Conservation (phyloP, 345 rosid genomes). For the Eutrema yunnanense region DNA sequence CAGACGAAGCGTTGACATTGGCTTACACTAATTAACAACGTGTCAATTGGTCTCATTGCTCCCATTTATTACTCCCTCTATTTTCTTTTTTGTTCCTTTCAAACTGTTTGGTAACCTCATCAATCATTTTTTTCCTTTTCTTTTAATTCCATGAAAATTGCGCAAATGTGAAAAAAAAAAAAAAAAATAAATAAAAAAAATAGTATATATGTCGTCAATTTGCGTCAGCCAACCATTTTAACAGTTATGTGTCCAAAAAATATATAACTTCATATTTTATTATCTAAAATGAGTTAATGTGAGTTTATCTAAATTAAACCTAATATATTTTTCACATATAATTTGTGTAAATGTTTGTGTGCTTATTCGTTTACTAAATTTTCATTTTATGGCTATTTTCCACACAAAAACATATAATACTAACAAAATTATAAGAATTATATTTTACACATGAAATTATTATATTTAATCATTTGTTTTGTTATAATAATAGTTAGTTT, state of each 20-base stretch:
- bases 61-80: constrained; percentile 8
- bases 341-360: too few species aligned
- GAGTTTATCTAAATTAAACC: background rate
- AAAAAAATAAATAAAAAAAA: too few species aligned
- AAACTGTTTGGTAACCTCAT: background rate
- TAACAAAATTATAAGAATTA: background rate
- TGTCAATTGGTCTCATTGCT: constrained; percentile 18
- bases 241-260: too few species aligned
- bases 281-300: too few species aligned
- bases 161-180: background rate
- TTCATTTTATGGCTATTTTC: too few species aligned
- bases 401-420: too few species aligned
- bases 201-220: background rate
- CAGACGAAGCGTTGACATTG: constrained; percentile 32
- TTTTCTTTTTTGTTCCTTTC: background rate
- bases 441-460: background rate
- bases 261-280: background rate
- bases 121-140: background rate
- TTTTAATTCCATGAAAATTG: background rate
- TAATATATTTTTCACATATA: background rate
- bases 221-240: background rate
- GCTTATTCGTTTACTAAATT: background rate
- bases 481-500: background rate
- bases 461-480: background rate
- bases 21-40: constrained; percentile 19